Evolutionary conservation across 2,329 filamentous ascomycete genomes (phyloP).

Genomic region (Clarireedia hainanense): DNA sequence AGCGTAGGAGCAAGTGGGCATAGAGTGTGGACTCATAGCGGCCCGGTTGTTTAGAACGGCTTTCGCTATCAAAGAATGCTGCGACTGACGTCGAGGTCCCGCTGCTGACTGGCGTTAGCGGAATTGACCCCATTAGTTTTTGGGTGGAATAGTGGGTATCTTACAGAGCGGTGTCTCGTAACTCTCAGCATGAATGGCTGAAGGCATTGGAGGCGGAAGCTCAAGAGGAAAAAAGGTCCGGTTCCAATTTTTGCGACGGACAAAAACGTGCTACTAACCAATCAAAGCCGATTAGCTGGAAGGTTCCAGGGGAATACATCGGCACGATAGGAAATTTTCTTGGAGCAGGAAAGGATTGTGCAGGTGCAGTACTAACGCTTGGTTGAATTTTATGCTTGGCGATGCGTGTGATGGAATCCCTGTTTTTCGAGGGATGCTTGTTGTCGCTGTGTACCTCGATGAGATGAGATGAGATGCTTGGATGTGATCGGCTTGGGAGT

Average conservation of each 20-base stretch:
- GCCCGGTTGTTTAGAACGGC: conserved; percentile 5
- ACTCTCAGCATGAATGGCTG: conserved; percentile 6
- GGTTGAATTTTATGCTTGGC: not conserved
- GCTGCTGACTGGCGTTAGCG: conserved; percentile 3
- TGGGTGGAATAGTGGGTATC: conserved; percentile 1
- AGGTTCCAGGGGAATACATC: conserved; percentile 2
- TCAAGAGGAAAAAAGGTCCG: not conserved
- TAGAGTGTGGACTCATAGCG: not conserved
- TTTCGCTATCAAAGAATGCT: conserved; percentile 6
- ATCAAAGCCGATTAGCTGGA: not conserved
- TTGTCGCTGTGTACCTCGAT: too few species aligned
- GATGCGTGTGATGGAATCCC: not conserved
- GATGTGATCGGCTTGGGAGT: too few species aligned
- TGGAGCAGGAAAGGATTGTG: not conserved
- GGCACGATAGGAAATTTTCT: not conserved
- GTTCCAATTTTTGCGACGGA: not conserved
- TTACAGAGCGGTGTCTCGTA: conserved; percentile 6
- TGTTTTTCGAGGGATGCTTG: too few species aligned
- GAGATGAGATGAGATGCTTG: too few species aligned
- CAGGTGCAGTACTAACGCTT: not conserved
- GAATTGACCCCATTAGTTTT: not conserved
- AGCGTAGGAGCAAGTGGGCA: not conserved
- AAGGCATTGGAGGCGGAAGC: conserved; percentile 6
- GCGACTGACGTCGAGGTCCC: conserved; percentile 10
- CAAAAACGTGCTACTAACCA: not conserved